These are phyloP conservation scores for Lanmaoa rubissima DNA, from an alignment of 768 basidiomycete species.

Conservation along the genomic window DNA sequence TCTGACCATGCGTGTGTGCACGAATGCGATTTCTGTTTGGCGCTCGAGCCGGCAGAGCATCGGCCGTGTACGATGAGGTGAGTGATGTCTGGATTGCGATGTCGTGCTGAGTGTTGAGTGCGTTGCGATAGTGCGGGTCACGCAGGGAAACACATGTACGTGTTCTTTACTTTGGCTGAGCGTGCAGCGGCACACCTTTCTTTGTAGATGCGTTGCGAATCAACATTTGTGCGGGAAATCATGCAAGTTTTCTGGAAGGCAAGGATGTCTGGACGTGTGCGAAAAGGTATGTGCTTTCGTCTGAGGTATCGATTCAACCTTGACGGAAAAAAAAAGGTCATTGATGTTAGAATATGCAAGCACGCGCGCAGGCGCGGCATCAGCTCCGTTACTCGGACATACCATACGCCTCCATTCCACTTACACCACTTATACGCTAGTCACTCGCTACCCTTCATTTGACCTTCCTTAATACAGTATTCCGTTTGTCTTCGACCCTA, in stretches of 20 bases:
- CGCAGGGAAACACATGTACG: constrained; percentile 53
- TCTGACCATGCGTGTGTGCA: constrained; percentile 48
- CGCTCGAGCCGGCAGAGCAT: constrained; percentile 27
- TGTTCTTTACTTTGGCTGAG: background rate
- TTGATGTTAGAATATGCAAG: too few relatives aligned
- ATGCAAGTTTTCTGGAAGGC: constrained; percentile 45
- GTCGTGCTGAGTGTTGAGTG: background rate
- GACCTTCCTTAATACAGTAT: too few relatives aligned
- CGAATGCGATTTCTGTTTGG: constrained; percentile 41
- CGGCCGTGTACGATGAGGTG: constrained; percentile 48
- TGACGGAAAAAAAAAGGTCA: constrained; percentile 21
- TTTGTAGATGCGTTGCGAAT: constrained; percentile 49
- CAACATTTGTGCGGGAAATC: constrained; percentile 54
- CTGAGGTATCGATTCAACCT: background rate
- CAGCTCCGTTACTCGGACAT: too few relatives aligned
- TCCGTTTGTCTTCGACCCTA: too few relatives aligned
- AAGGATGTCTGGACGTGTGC: constrained; percentile 53
- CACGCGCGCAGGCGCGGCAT: too few relatives aligned
- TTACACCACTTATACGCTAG: too few relatives aligned
- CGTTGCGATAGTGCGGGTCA: constrained; percentile 50
- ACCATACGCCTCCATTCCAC: too few relatives aligned
- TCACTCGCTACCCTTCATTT: too few relatives aligned
- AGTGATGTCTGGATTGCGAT: constrained; percentile 22
- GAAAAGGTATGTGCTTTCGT: constrained; percentile 40
- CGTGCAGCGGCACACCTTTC: background rate